phyloP scores from a whole-genome alignment of 345 rosid species.

The Brassica cretica region DNA sequence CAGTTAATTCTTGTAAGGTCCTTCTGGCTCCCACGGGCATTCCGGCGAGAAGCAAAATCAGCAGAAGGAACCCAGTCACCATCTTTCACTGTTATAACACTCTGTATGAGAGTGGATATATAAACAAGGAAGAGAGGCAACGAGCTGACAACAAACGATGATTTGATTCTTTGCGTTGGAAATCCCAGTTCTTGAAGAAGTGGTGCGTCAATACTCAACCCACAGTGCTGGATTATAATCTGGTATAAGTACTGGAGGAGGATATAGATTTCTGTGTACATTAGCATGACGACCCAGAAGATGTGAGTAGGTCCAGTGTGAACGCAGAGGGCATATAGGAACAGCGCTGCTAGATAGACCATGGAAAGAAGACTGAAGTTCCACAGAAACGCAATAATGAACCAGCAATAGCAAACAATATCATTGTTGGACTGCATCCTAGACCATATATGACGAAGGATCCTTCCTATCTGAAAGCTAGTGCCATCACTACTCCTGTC shows the following conservation, averaged over 20 bases:
- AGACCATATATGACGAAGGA: conserved; percentile 85
- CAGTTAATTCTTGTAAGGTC: conserved; percentile 52
- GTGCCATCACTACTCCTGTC: conserved; percentile 84
- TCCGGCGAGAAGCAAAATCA: conserved; percentile 49
- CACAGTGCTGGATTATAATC: conserved; percentile 88
- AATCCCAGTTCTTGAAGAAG: conserved; percentile 79
- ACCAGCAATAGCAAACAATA: conserved; percentile 89
- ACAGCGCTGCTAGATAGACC: conserved; percentile 88
- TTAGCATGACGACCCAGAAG: conserved; percentile 89
- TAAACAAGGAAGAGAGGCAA: conserved; percentile 90
- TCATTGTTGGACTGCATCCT: conserved; percentile 94
- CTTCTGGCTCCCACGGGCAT: conserved; percentile 53
- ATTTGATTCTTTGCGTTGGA: conserved; percentile 69
- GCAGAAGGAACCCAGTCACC: conserved; percentile 82
- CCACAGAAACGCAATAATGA: conserved; percentile 80
- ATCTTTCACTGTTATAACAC: conserved; percentile 89
- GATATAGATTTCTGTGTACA: conserved; percentile 83
- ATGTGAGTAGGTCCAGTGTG: conserved; percentile 80
- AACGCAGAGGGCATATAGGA: conserved; percentile 87
- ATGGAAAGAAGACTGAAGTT: conserved; percentile 95
- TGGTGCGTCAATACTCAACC: conserved; percentile 54
- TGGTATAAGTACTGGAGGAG: conserved; percentile 87
- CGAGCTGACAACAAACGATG: conserved; percentile 86
- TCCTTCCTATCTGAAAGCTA: conserved; percentile 92
- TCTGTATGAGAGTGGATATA: conserved; percentile 89